Evolutionary conservation across 768 basidiomycete genomes (phyloP), one percentile per base, ranked within the genome.

Genomic region (Russula sp.): DNA sequence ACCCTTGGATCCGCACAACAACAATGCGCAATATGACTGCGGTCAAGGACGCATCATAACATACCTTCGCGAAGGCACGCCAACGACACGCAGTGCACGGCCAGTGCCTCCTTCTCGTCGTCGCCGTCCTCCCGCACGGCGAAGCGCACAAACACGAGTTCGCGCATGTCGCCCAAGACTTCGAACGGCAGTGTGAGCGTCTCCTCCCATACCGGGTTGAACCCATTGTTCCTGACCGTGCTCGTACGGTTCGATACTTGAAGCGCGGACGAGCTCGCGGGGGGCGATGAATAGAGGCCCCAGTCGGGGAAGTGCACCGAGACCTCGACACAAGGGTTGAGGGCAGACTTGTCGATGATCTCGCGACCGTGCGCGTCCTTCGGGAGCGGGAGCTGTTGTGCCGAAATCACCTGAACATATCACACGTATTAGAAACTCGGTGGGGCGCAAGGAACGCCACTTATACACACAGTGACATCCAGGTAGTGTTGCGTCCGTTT

Each of bases 191-290:
- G 72, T 20, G 74, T 72, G 29, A 94, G 73, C 42, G 71, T 70
- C 68, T 93, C 84, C 64, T 91, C 80, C 90, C 94, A 98, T 1
- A 83, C 75, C 0, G 96, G 96, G 72, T 97, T 97, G 76, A 96
- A 94, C 0, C 94, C 92, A 70, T 95, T 95, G 71, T 91, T 87
- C 73, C 83, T 84, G 58, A 95, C 83, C 0, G 80, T 75, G 22
- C 73, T 74, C 4, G 92, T 96, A 46, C 81, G 78, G 58, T 72
- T 72, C 5, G 78, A 77, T n/a, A 86, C 72, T 6, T 80, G 77
- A 25, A 79, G 76, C 34, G 78, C 76, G 5, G 76, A 68, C 6
- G 71, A 65, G 35, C 74, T 71, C 2, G 69, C 64, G 1, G 67
- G 73, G 20, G 70, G 66, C 57, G 68, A 70, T 0, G 74, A 69